Percentiles rank a stretch among this genome's conserved stretches.
These are phyloP conservation scores for Hippophae tibetana DNA, from an alignment of 306 rosid species.

Conservation along the genomic window DNA sequence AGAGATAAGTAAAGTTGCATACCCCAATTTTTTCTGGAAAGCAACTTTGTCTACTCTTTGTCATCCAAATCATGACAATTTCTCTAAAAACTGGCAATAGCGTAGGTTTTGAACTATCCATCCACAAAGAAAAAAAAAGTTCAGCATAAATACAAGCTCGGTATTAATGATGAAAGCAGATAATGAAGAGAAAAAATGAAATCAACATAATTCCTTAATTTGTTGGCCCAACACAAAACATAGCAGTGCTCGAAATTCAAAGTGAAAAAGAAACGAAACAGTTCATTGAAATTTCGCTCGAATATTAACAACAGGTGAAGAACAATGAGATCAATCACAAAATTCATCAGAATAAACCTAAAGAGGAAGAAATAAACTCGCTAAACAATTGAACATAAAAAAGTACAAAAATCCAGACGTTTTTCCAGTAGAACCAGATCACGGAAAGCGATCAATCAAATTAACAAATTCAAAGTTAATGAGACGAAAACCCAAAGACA, in stretches of 20 bases:
- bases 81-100: constrained; percentile 23
- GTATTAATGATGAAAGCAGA: neutral
- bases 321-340: neutral
- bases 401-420: constrained; percentile 1
- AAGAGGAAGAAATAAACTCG: neutral
- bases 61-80: constrained; percentile 67
- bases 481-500: constrained; percentile 1
- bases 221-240: neutral
- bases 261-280: neutral
- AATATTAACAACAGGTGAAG: neutral
- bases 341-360: constrained; percentile 3
- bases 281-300: neutral
- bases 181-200: neutral
- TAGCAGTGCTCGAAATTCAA: neutral
- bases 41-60: constrained; percentile 30
- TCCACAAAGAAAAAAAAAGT: constrained; percentile 5
- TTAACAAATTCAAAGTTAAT: neutral
- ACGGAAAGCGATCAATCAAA: neutral
- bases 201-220: too few species aligned
- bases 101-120: constrained; percentile 22
- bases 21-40: constrained; percentile 39
- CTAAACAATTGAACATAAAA: neutral
- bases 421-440: neutral
- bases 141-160: constrained; percentile 1
- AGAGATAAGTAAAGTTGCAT: constrained; percentile 31